A percentile compares a stretch with the other conserved stretches of the same genome.
Evolutionary conservation across 345 rosid genomes (phyloP).

Genomic region (Isatis tinctoria): DNA sequence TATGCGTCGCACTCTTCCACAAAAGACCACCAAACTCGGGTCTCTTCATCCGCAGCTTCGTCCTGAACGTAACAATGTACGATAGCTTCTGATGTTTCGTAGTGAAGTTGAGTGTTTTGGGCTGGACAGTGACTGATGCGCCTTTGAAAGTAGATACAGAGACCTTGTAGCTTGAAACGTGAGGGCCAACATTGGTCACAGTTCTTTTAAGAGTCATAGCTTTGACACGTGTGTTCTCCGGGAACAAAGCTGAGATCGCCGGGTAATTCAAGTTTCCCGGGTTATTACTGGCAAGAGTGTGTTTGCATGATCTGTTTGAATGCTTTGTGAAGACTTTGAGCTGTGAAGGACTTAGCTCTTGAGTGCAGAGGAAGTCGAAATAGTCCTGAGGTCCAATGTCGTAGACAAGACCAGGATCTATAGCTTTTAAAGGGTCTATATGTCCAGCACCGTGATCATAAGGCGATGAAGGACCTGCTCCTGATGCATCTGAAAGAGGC

Average conservation of each 20-base stretch:
- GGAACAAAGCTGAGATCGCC: constrained; percentile 73
- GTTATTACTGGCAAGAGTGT: constrained; percentile 28
- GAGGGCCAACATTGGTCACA: constrained; percentile 78
- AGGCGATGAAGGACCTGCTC: constrained; percentile 49
- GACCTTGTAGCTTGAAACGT: constrained; percentile 53
- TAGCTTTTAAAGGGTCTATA: constrained; percentile 68
- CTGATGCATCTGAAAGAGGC: constrained; percentile 63
- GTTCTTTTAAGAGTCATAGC: constrained; percentile 49
- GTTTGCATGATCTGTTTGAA: constrained; percentile 62
- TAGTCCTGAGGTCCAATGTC: constrained; percentile 76
- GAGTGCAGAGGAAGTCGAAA: constrained; percentile 87
- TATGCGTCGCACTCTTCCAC: constrained; percentile 80
- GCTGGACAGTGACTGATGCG: constrained; percentile 49
- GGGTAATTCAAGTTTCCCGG: constrained; percentile 90
- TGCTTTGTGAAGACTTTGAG: constrained; percentile 63
- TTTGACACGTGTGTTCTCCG: constrained; percentile 40
- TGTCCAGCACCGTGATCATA: constrained; percentile 90
- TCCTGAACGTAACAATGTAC: constrained; percentile 59
- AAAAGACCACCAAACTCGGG: constrained; percentile 80
- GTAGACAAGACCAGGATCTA: constrained; percentile 81
- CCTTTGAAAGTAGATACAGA: constrained; percentile 69
- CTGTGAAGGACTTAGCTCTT: constrained; percentile 48
- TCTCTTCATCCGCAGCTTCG: constrained; percentile 39
- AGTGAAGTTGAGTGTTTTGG: constrained; percentile 57
- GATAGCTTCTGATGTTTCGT: constrained; percentile 59